phyloP scores from a whole-genome alignment of 768 basidiomycete species.

The Panus rudis region DNA sequence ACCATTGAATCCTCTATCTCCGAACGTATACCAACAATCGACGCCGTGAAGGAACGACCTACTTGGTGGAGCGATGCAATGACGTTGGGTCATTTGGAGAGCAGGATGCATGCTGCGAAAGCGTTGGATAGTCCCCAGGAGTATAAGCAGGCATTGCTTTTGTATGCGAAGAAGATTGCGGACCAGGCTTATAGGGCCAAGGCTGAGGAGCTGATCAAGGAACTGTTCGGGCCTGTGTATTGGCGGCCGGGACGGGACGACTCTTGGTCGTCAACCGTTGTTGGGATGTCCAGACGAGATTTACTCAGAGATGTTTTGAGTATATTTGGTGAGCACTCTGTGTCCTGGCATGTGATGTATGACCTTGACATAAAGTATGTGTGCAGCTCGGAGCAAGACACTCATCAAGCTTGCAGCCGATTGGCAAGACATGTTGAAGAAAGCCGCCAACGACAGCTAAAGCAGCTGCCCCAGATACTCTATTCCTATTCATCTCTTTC shows the following conservation, averaged over 20 bases:
- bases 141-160: constrained; percentile 66
- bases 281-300: constrained; percentile 75
- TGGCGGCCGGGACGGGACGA: constrained; percentile 68
- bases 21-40: constrained; percentile 15
- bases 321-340: constrained; percentile 58
- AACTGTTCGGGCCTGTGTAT: constrained; percentile 85
- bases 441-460: constrained; percentile 34
- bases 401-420: constrained; percentile 67
- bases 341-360: background rate
- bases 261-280: constrained; percentile 62
- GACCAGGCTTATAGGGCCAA: constrained; percentile 86
- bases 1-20: constrained; percentile 26
- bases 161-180: constrained; percentile 80
- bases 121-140: constrained; percentile 78
- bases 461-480: too few species aligned
- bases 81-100: constrained; percentile 86
- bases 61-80: constrained; percentile 79
- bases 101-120: constrained; percentile 64
- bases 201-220: constrained; percentile 87
- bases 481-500: too few species aligned
- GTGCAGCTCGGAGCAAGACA: constrained; percentile 72
- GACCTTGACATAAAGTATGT: background rate
- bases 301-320: constrained; percentile 73
- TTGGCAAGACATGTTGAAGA: constrained; percentile 79
- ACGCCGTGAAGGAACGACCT: constrained; percentile 43